Conservation (phyloP, 1,284 basidiomycete species). For the Rhodotorula sp. region DNA sequence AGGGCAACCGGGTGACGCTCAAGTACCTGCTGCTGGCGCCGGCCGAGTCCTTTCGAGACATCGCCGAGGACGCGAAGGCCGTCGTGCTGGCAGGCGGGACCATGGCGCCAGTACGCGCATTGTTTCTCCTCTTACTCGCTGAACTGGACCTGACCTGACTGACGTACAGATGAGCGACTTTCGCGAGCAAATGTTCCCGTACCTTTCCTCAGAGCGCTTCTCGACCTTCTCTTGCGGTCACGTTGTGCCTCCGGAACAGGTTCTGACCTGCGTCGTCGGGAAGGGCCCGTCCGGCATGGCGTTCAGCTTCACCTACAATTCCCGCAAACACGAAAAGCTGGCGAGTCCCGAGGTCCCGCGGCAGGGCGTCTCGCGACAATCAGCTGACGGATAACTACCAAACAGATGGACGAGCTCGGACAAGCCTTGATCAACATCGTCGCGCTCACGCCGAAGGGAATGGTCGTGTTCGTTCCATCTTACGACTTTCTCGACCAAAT, state of each 20-base stretch:
- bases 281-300: slow-evolving; percentile 73
- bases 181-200: slow-evolving; percentile 74
- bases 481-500: slow-evolving; percentile 77
- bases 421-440: slow-evolving; percentile 76
- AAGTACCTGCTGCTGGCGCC: slow-evolving; percentile 97
- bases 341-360: slow-evolving; percentile 53
- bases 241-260: slow-evolving; percentile 78
- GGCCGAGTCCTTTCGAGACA: slow-evolving; percentile 75
- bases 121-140: background rate
- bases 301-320: slow-evolving; percentile 80
- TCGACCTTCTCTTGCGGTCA: slow-evolving; percentile 87
- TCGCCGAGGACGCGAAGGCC: slow-evolving; percentile 74
- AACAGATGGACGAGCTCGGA: slow-evolving; percentile 79
- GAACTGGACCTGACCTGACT: background rate
- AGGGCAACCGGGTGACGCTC: slow-evolving; percentile 57
- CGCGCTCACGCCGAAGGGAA: slow-evolving; percentile 75
- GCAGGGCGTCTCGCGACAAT: background rate
- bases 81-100: slow-evolving; percentile 93
- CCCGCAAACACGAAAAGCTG: slow-evolving; percentile 65
- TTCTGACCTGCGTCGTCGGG: slow-evolving; percentile 73
- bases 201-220: slow-evolving; percentile 63
- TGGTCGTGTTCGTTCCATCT: slow-evolving; percentile 93
- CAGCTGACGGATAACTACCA: slow-evolving; percentile 55
- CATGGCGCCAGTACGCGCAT: slow-evolving; percentile 78
- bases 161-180: slow-evolving; percentile 78